Conservation (phyloP, 768 basidiomycete genomes). For the Leccinum olivaceopallidum region DNA sequence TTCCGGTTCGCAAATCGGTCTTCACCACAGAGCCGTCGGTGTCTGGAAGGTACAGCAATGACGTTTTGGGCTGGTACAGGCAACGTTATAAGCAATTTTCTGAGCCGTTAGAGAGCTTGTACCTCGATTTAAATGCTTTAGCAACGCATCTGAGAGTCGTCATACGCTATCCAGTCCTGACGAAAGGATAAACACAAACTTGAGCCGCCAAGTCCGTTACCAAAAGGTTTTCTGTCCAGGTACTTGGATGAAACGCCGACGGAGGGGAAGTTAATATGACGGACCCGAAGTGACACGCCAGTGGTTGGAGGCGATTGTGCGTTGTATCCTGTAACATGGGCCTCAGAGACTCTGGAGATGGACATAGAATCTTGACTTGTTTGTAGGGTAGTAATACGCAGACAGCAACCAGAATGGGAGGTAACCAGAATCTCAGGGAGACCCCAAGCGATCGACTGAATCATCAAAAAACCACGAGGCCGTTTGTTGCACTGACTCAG, state of each 20-base stretch:
- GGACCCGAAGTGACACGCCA: neutral
- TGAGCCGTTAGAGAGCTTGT: slow-evolving; percentile 27
- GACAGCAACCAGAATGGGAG: neutral
- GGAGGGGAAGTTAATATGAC: neutral
- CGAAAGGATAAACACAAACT: neutral
- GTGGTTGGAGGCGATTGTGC: neutral
- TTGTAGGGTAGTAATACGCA: neutral
- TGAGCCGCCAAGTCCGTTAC: neutral
- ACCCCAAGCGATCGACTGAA: neutral
- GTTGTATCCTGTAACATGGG: neutral
- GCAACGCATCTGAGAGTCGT: neutral
- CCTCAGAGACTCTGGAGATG: neutral
- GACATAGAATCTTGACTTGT: neutral
- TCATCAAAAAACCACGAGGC: no score
- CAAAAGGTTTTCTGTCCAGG: neutral
- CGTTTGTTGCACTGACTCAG: no score
- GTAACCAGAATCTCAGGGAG: neutral
- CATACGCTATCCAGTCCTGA: neutral
- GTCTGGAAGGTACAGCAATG: slow-evolving; percentile 42
- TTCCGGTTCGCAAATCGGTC: slow-evolving; percentile 47
- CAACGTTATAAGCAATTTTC: slow-evolving; percentile 31
- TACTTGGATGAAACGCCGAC: neutral
- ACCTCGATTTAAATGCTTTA: neutral
- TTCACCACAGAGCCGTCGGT: slow-evolving; percentile 43
- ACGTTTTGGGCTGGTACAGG: slow-evolving; percentile 26